Evolutionary conservation across 805 yeast species (phyloP).

Genomic region (Teunomyces tritomae): DNA sequence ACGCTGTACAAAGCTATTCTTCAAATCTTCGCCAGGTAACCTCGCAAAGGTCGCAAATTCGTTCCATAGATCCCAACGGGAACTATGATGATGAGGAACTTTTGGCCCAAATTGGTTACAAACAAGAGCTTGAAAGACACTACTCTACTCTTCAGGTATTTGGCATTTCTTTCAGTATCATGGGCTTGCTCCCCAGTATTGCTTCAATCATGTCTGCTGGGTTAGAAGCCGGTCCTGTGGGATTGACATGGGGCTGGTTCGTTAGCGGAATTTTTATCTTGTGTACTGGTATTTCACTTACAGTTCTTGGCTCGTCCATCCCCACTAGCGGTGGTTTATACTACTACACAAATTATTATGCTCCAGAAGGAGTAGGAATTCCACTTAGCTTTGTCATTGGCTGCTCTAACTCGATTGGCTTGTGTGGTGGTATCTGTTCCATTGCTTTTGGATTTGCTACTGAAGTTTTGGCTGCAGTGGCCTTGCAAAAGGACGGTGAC

Average conservation of each 20-base stretch:
- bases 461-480: constrained; percentile 58
- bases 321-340: constrained; percentile 79
- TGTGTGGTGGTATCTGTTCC: constrained; percentile 64
- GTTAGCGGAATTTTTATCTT: constrained; percentile 55
- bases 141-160: constrained; percentile 63
- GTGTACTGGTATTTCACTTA: constrained; percentile 59
- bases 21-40: constrained; percentile 2
- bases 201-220: constrained; percentile 55
- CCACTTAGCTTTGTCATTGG: constrained; percentile 65
- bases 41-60: constrained; percentile 4
- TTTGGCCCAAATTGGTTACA: constrained; percentile 62
- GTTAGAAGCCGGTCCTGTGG: constrained; percentile 60
- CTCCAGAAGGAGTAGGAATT: constrained; percentile 52
- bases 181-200: constrained; percentile 68
- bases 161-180: constrained; percentile 69
- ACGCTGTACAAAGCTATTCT: neutral
- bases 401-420: constrained; percentile 63
- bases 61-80: constrained; percentile 4
- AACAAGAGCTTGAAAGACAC: constrained; percentile 61
- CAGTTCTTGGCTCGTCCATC: constrained; percentile 64
- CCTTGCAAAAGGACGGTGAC: constrained; percentile 50
- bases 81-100: constrained; percentile 26
- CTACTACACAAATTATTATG: constrained; percentile 65
- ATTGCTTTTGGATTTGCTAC: constrained; percentile 68
- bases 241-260: constrained; percentile 75